These are phyloP conservation scores for Mucor circinelloides DNA, from an alignment of 371 early-diverging fungal genomes.

Conservation along the genomic window DNA sequence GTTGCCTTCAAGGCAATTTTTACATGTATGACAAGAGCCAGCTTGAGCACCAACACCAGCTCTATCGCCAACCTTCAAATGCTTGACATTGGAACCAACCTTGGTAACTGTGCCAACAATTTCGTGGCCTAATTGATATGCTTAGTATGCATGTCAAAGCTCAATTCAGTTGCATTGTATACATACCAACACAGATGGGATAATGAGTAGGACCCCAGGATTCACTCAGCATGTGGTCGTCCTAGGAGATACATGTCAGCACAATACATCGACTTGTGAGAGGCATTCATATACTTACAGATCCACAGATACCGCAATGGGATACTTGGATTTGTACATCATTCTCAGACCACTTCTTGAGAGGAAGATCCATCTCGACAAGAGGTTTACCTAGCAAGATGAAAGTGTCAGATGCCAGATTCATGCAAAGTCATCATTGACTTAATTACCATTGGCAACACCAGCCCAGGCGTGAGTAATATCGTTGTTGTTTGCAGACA, in stretches of 20 bases:
- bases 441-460: neutral
- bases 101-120: slow-evolving; percentile 49
- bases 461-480: neutral
- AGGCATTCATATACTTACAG: too few relatives aligned
- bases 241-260: too few relatives aligned
- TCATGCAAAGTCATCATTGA: neutral
- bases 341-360: slow-evolving; percentile 43
- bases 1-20: slow-evolving; percentile 21
- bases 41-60: slow-evolving; percentile 70
- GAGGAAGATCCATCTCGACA: slow-evolving; percentile 18
- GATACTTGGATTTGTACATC: slow-evolving; percentile 52
- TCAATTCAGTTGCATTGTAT: neutral
- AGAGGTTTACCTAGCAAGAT: slow-evolving; percentile 12
- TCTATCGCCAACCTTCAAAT: slow-evolving; percentile 58
- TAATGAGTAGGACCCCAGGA: slow-evolving; percentile 60
- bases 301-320: slow-evolving; percentile 61
- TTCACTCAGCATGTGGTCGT: slow-evolving; percentile 60
- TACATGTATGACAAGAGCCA: slow-evolving; percentile 38
- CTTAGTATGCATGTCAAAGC: too few relatives aligned
- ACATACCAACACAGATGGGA: slow-evolving; percentile 53
- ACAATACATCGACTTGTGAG: too few relatives aligned
- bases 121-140: slow-evolving; percentile 37
- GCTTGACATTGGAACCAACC: slow-evolving; percentile 47
- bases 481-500: neutral
- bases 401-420: neutral